Conservation (phyloP, 2,329 filamentous ascomycete genomes). For the Thielaviopsis cerberus region DNA sequence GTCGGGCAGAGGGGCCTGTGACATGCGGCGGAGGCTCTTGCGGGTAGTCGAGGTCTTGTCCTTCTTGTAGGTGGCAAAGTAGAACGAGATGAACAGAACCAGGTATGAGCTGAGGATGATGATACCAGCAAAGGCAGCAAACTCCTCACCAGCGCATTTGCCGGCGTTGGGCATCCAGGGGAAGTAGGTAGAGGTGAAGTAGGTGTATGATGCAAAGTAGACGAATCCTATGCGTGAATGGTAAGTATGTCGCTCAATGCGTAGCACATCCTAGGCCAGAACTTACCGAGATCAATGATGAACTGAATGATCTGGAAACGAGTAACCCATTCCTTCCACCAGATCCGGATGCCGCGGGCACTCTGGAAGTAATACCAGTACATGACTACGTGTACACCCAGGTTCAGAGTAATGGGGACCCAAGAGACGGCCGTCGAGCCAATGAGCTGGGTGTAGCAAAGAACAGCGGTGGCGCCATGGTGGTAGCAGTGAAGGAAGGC, state of each 20-base stretch:
- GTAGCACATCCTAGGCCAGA: constrained; percentile 3
- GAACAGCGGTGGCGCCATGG: constrained; percentile 86
- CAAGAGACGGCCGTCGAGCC: constrained; percentile 86
- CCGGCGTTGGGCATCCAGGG: constrained; percentile 65
- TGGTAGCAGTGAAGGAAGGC: constrained; percentile 97
- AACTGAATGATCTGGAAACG: constrained; percentile 95
- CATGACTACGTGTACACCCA: constrained; percentile 93
- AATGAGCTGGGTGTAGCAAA: constrained; percentile 94
- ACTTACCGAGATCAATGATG: constrained; percentile 81
- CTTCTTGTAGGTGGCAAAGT: constrained; percentile 89
- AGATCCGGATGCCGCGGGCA: constrained; percentile 82
- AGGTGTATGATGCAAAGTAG: constrained; percentile 98
- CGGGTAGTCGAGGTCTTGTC: constrained; percentile 64
- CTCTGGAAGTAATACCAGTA: constrained; percentile 99
- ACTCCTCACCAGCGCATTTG: constrained; percentile 86
- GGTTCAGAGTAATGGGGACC: constrained; percentile 83
- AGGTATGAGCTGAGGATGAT: constrained; percentile 87
- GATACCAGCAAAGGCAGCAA: constrained; percentile 82
- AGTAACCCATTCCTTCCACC: constrained; percentile 99
- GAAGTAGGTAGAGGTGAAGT: constrained; percentile 88
- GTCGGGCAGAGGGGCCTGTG: constrained; percentile 54
- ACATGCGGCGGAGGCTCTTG: constrained; percentile 52
- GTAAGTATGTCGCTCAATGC: not conserved
- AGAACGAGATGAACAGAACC: constrained; percentile 97
- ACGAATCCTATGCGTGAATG: constrained; percentile 51